phyloP scores from a whole-genome alignment of 140 eudicot species.

The Stevia rebaudiana region DNA sequence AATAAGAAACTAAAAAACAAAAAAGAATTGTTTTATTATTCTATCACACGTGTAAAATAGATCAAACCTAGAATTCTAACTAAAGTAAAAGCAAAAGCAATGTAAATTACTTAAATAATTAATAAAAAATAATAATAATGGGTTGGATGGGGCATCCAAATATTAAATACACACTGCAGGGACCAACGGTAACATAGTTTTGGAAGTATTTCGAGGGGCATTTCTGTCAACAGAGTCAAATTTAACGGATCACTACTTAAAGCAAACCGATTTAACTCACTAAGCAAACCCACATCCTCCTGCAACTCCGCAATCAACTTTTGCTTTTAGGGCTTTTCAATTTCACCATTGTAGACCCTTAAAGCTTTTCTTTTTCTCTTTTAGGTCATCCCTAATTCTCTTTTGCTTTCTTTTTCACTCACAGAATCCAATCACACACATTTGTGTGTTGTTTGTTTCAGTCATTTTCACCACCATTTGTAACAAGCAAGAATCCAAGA shows the following conservation, averaged over 20 bases:
- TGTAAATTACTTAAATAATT: no score
- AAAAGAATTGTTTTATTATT: not conserved
- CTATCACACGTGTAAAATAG: not conserved
- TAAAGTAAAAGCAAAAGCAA: not conserved
- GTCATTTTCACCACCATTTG: slow-evolving; percentile 20
- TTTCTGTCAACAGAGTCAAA: slow-evolving; percentile 25
- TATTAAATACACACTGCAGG: slow-evolving; percentile 30
- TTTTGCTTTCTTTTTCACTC: slow-evolving; percentile 17
- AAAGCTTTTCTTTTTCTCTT: slow-evolving; percentile 8
- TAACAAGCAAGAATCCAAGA: slow-evolving; percentile 24
- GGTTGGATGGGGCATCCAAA: slow-evolving; percentile 17
- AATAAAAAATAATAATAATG: not conserved
- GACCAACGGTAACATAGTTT: slow-evolving; percentile 83
- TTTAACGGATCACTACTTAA: slow-evolving; percentile 40
- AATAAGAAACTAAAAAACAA: not conserved
- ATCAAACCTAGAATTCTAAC: not conserved
- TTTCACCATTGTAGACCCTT: slow-evolving; percentile 41
- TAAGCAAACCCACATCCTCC: slow-evolving; percentile 16
- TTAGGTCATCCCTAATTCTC: slow-evolving; percentile 21
- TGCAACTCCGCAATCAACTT: slow-evolving; percentile 37
- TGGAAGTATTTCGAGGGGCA: slow-evolving; percentile 88
- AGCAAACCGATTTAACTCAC: slow-evolving; percentile 47
- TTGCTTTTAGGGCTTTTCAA: slow-evolving; percentile 33
- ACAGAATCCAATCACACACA: slow-evolving; percentile 17
- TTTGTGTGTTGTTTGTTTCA: not conserved